Evolutionary conservation across 306 rosid species (phyloP).

Genomic region (Calophaca sinica): DNA sequence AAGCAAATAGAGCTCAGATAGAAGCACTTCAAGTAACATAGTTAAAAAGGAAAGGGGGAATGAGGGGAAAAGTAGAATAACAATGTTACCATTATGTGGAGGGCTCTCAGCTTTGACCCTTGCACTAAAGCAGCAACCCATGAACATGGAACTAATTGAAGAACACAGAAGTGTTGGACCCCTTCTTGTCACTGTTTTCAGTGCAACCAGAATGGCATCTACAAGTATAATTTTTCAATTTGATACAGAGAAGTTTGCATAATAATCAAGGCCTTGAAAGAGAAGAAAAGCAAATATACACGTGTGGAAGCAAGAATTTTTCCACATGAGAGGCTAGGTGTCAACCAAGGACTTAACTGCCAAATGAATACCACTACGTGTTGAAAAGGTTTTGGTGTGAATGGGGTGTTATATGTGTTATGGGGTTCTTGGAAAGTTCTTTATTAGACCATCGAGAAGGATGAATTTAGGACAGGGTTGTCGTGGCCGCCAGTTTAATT

Average conservation of each 20-base stretch:
- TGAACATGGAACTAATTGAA: slow-evolving; percentile 43
- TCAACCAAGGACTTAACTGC: slow-evolving; percentile 42
- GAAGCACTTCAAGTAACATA: background rate
- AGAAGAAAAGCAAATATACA: slow-evolving; percentile 32
- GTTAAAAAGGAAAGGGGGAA: background rate
- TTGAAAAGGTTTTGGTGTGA: slow-evolving; percentile 30
- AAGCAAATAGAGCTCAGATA: slow-evolving; percentile 18
- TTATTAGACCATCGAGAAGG: slow-evolving; percentile 48
- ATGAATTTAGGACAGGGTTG: too few species aligned
- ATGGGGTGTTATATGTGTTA: slow-evolving; percentile 15
- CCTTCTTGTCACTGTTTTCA: slow-evolving; percentile 31
- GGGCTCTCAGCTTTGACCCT: slow-evolving; percentile 94
- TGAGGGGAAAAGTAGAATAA: slow-evolving; percentile 20
- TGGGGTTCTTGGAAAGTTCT: slow-evolving; percentile 48
- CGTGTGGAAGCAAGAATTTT: slow-evolving; percentile 57
- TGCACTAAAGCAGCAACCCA: slow-evolving; percentile 89
- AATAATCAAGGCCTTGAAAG: slow-evolving; percentile 28
- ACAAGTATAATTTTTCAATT: slow-evolving; percentile 41
- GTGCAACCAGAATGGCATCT: slow-evolving; percentile 11
- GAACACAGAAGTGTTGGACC: slow-evolving; percentile 10
- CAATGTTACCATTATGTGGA: slow-evolving; percentile 67
- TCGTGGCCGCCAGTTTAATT: slow-evolving; percentile 26
- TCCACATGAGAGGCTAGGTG: slow-evolving; percentile 50
- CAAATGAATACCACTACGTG: slow-evolving; percentile 1
- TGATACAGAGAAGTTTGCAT: slow-evolving; percentile 33